These are phyloP conservation scores for Teunomyces panamensis DNA, from an alignment of 805 yeast genomes.

Conservation along the genomic window DNA sequence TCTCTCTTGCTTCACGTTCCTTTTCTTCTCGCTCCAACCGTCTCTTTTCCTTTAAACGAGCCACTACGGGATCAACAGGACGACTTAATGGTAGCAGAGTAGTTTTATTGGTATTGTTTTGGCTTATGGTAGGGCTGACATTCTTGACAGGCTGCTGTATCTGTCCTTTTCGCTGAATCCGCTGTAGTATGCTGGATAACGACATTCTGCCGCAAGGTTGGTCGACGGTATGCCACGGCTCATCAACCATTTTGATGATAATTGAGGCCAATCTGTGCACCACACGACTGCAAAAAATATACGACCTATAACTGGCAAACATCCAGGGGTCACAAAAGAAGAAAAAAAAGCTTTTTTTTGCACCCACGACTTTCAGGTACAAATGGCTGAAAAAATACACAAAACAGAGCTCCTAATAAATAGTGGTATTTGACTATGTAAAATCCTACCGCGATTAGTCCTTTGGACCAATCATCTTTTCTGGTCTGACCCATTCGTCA, in stretches of 20 bases:
- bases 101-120: neutral
- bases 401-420: neutral
- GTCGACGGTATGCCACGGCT: neutral
- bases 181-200: slow-evolving; percentile 29
- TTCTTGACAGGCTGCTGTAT: slow-evolving; percentile 4
- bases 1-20: slow-evolving; percentile 30
- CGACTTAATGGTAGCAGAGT: slow-evolving; percentile 10
- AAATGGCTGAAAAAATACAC: neutral
- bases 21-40: slow-evolving; percentile 49
- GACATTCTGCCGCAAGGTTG: slow-evolving; percentile 14
- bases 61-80: slow-evolving; percentile 66
- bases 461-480: slow-evolving; percentile 96
- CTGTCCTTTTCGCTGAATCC: slow-evolving; percentile 31
- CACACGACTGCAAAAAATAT: neutral
- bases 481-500: slow-evolving; percentile 96
- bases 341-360: neutral
- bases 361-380: neutral
- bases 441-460: slow-evolving; percentile 20
- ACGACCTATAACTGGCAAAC: no score
- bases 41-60: slow-evolving; percentile 64
- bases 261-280: neutral
- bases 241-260: neutral
- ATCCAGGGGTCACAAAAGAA: no score
- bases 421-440: neutral
- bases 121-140: neutral